These are phyloP conservation scores for Solanum clarkiae DNA, from an alignment of 257 asterid genomes.

Conservation along the genomic window DNA sequence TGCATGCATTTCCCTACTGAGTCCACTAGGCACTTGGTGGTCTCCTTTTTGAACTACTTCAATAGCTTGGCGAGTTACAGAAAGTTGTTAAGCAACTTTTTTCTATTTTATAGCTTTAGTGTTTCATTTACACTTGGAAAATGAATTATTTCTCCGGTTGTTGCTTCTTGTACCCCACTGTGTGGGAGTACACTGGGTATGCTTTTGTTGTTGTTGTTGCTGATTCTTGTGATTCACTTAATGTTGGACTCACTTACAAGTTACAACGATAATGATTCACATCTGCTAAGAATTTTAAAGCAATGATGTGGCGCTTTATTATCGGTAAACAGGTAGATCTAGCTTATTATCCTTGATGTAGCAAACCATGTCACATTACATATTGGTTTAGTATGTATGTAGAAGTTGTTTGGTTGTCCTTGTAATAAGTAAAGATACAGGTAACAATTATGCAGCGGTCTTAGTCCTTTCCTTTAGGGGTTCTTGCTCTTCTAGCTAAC, in stretches of 20 bases:
- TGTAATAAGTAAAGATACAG: background rate
- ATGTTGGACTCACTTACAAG: background rate
- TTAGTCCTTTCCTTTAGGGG: background rate
- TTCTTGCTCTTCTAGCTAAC: background rate
- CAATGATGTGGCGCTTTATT: background rate
- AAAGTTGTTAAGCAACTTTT: background rate
- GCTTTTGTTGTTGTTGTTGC: no score
- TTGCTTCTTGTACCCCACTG: no score
- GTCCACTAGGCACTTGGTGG: background rate
- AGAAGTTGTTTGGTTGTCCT: background rate
- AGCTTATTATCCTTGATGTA: background rate
- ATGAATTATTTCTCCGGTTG: background rate
- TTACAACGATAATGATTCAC: background rate
- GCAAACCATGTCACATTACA: background rate
- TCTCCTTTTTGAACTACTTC: background rate
- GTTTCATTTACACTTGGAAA: background rate
- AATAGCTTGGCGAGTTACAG: background rate
- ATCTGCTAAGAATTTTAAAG: background rate
- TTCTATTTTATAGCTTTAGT: background rate
- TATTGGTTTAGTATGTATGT: background rate
- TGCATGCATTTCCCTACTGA: background rate
- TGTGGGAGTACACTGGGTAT: no score
- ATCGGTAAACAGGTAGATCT: background rate
- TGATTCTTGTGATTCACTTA: background rate
- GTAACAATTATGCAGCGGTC: background rate